A percentile compares a stretch with the other conserved stretches of the same genome.
These are phyloP conservation scores for Mallotus nudiflorus DNA, from an alignment of 345 rosid species.

Conservation along the genomic window DNA sequence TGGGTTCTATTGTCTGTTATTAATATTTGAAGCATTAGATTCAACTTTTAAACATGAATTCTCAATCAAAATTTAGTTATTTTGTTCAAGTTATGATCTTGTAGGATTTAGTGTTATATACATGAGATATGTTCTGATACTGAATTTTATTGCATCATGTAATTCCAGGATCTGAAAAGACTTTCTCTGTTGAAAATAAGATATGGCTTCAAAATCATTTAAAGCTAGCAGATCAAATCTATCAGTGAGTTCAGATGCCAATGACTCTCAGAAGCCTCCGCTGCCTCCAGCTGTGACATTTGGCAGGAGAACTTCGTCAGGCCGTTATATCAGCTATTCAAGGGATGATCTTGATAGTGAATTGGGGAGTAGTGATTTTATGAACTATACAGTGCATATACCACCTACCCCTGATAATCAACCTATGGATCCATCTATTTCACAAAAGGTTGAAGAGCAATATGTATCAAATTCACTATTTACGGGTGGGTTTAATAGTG, in stretches of 20 bases:
- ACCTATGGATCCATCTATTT: slow-evolving; percentile 86
- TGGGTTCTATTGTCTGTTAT: not conserved
- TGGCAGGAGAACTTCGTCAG: slow-evolving; percentile 78
- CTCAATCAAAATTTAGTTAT: not conserved
- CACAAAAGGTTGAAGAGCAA: slow-evolving; percentile 97
- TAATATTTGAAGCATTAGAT: not conserved
- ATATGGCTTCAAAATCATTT: slow-evolving; percentile 71
- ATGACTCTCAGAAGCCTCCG: slow-evolving; percentile 61
- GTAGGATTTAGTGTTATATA: not conserved
- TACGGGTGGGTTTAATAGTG: slow-evolving; percentile 90
- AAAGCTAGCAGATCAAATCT: slow-evolving; percentile 57
- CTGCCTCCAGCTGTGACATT: slow-evolving; percentile 65
- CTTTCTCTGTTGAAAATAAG: slow-evolving; percentile 18
- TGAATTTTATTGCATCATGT: slow-evolving; percentile 12
- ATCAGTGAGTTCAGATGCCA: slow-evolving; percentile 60
- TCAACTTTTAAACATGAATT: not conserved
- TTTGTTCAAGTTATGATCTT: not conserved
- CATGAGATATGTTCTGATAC: slow-evolving; percentile 3
- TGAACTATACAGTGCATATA: slow-evolving; percentile 82
- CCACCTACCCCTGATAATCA: slow-evolving; percentile 98
- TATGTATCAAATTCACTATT: slow-evolving; percentile 91
- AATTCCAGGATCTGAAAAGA: slow-evolving; percentile 44
- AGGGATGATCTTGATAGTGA: slow-evolving; percentile 97
- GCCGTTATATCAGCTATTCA: slow-evolving; percentile 83
- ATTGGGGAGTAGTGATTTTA: slow-evolving; percentile 65